phyloP scores from a whole-genome alignment of 228 moss, liverwort and hornwort genomes.

The Sphagnum fallax region DNA sequence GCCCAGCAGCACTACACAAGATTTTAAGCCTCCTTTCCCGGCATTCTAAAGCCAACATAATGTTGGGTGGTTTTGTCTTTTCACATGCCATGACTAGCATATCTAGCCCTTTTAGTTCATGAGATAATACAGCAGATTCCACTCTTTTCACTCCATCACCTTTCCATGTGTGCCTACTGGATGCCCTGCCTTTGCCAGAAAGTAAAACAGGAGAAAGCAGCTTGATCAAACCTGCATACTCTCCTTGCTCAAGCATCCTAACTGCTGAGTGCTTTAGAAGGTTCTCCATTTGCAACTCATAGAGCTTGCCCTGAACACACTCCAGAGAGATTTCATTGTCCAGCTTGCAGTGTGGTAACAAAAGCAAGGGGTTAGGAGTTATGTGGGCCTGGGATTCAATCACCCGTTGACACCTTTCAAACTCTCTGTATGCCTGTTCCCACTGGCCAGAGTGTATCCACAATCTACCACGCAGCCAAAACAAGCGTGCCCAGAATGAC shows the following conservation, averaged over 20 bases:
- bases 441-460: slow-evolving; percentile 70
- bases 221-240: slow-evolving; percentile 63
- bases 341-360: slow-evolving; percentile 75
- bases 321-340: slow-evolving; percentile 64
- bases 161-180: slow-evolving; percentile 26
- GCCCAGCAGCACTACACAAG: slow-evolving; percentile 61
- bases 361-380: slow-evolving; percentile 23
- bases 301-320: slow-evolving; percentile 72
- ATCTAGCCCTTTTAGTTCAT: slow-evolving; percentile 72
- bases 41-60: slow-evolving; percentile 76
- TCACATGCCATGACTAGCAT: slow-evolving; percentile 81
- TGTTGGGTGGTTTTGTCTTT: slow-evolving; percentile 56
- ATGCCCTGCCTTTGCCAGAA: slow-evolving; percentile 37
- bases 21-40: slow-evolving; percentile 78
- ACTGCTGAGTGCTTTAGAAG: slow-evolving; percentile 70
- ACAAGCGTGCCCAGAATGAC: slow-evolving; percentile 83
- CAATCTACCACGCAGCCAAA: slow-evolving; percentile 83
- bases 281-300: slow-evolving; percentile 78
- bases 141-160: slow-evolving; percentile 63
- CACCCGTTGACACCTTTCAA: slow-evolving; percentile 65
- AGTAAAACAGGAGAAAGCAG: slow-evolving; percentile 75
- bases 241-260: slow-evolving; percentile 54
- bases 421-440: slow-evolving; percentile 76
- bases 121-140: slow-evolving; percentile 61
- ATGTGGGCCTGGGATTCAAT: slow-evolving; percentile 49